Percentiles rank a stretch among this genome's conserved stretches.
These are phyloP conservation scores for Seiridium cupressi DNA, from an alignment of 2,329 filamentous ascomycete species.

Conservation along the genomic window DNA sequence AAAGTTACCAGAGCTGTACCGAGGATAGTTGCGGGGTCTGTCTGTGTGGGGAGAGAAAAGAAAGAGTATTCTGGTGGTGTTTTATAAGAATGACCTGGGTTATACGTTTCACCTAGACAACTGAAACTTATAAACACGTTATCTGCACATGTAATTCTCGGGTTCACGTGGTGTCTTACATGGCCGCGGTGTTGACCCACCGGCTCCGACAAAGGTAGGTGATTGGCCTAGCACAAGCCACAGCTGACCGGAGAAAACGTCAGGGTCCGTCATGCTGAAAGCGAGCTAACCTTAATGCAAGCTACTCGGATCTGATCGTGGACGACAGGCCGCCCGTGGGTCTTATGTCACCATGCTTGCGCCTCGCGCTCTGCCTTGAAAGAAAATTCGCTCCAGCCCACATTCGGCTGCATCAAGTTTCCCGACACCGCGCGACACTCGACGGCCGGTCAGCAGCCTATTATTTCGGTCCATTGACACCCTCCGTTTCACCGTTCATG, in stretches of 20 bases:
- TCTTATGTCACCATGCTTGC: constrained; percentile 4
- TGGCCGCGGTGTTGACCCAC: too few relatives aligned
- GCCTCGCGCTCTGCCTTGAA: neutral
- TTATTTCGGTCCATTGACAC: neutral
- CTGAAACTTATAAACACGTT: too few relatives aligned
- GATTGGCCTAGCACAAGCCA: neutral
- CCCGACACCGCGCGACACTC: neutral
- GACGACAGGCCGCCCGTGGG: neutral
- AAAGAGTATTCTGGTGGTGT: too few relatives aligned
- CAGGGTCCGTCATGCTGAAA: neutral
- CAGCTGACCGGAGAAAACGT: neutral
- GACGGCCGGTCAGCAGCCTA: neutral
- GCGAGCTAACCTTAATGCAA: neutral
- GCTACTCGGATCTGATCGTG: neutral
- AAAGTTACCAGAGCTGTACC: too few relatives aligned
- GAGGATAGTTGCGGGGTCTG: too few relatives aligned
- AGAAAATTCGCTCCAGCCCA: constrained; percentile 2
- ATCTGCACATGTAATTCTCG: too few relatives aligned
- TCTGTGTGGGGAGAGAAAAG: too few relatives aligned
- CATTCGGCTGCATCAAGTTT: neutral
- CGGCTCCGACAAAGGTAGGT: too few relatives aligned
- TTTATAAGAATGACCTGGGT: too few relatives aligned
- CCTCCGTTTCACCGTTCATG: constrained; percentile 1
- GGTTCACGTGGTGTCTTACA: too few relatives aligned
- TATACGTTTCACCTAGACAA: too few relatives aligned